A percentile compares a stretch with the other conserved stretches of the same genome.
Evolutionary conservation across 106 monocot species (phyloP).

Genomic region (Acanthochlamys bracteata): DNA sequence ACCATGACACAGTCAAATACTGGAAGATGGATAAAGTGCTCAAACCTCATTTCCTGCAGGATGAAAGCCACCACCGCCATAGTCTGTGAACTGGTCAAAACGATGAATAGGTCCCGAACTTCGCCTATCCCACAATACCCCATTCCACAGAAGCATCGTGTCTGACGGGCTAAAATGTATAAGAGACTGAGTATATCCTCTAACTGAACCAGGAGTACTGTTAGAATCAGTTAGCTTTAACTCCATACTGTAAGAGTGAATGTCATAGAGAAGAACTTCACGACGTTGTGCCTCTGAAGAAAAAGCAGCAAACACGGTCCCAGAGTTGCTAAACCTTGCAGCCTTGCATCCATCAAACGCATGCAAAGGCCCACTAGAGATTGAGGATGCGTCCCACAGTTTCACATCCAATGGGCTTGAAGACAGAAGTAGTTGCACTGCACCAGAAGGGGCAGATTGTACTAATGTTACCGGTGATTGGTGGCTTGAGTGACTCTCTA

Average conservation of each 20-base stretch:
- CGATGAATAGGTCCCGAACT: conserved; percentile 58
- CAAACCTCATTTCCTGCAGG: conserved; percentile 96
- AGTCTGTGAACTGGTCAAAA: conserved; percentile 95
- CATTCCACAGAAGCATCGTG: conserved; percentile 87
- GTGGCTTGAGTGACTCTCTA: conserved; percentile 65
- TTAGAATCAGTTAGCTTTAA: conserved; percentile 41
- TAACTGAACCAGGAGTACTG: conserved; percentile 22
- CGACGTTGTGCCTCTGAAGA: conserved; percentile 44
- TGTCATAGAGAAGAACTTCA: conserved; percentile 89
- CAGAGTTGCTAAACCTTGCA: conserved; percentile 80
- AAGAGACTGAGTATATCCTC: conserved; percentile 50
- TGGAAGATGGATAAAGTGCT: neutral
- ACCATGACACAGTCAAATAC: neutral
- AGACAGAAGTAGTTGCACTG: conserved; percentile 57
- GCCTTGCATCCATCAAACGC: conserved; percentile 91
- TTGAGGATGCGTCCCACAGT: conserved; percentile 71
- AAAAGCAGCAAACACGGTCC: conserved; percentile 65
- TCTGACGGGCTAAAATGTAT: conserved; percentile 89
- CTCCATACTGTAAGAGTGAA: conserved; percentile 54
- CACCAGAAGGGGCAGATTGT: conserved; percentile 53
- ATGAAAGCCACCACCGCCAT: conserved; percentile 97
- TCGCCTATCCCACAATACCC: conserved; percentile 81
- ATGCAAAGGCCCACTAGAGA: conserved; percentile 68
- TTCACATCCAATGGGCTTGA: conserved; percentile 62
- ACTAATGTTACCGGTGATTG: conserved; percentile 52